phyloP scores from a whole-genome alignment of 2,329 filamentous ascomycete species.

The Aspergillus bombycis region DNA sequence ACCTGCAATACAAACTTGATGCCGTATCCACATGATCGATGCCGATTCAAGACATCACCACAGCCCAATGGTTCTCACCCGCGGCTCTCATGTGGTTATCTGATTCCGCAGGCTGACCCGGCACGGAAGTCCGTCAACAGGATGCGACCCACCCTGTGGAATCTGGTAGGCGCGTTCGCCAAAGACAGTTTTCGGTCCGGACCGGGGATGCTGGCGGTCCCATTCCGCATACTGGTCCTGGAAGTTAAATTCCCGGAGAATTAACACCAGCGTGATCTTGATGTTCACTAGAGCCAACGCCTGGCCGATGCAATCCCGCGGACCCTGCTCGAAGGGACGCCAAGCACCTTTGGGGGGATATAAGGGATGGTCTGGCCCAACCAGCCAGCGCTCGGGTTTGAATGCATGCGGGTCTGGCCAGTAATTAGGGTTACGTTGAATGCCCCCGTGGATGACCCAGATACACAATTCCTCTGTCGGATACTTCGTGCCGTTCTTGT shows the following conservation, averaged over 20 bases:
- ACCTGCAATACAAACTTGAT: no score
- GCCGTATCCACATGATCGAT: no score
- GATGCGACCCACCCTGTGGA: background rate
- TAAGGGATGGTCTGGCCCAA: conserved; percentile 27
- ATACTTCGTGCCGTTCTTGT: conserved; percentile 16
- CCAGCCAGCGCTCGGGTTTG: conserved; percentile 41
- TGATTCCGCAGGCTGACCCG: background rate
- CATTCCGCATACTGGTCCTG: conserved; percentile 16
- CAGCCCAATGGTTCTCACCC: no score
- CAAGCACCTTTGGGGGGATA: conserved; percentile 44
- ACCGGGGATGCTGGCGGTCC: conserved; percentile 34
- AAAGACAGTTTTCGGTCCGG: conserved; percentile 20
- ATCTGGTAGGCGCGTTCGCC: background rate
- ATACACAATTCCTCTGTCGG: conserved; percentile 21
- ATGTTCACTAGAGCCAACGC: conserved; percentile 51
- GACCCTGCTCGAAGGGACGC: conserved; percentile 54
- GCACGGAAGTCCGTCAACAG: background rate
- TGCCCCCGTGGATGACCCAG: conserved; percentile 21
- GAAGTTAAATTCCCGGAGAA: conserved; percentile 28
- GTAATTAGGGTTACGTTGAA: conserved; percentile 19
- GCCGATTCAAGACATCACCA: no score
- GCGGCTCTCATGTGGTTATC: no score
- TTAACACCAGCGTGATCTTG: conserved; percentile 29
- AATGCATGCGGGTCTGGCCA: conserved; percentile 30
- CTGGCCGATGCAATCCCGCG: conserved; percentile 54